Conservation (phyloP, 2,329 filamentous ascomycete genomes). For the Cadophora luteo-olivacea region DNA sequence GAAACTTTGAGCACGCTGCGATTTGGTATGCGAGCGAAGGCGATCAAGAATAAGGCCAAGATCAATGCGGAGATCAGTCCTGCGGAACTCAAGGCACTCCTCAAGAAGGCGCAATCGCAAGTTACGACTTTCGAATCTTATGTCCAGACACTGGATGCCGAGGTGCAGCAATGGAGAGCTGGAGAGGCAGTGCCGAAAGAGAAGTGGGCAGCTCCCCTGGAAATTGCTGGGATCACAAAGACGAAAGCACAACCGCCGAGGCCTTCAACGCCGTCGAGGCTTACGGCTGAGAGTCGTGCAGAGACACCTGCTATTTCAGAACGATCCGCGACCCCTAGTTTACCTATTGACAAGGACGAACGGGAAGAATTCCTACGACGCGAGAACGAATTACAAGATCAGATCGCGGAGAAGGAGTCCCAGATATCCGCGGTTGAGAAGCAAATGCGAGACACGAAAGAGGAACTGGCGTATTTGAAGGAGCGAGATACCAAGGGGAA, state of each 20-base stretch:
- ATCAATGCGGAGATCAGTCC: conserved; percentile 98
- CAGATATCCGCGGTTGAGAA: conserved; percentile 81
- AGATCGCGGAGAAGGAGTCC: conserved; percentile 90
- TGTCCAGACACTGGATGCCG: conserved; percentile 80
- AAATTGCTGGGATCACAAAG: conserved; percentile 59
- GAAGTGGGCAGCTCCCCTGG: conserved; percentile 76
- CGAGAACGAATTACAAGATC: conserved; percentile 97
- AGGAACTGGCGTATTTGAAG: conserved; percentile 84
- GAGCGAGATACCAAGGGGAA: conserved; percentile 83
- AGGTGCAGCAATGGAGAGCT: conserved; percentile 85
- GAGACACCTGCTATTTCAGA: conserved; percentile 75
- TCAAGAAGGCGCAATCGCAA: conserved; percentile 91
- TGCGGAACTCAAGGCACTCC: conserved; percentile 88
- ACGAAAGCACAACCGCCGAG: conserved; percentile 54
- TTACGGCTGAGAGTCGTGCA: conserved; percentile 62
- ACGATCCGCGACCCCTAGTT: conserved; percentile 83
- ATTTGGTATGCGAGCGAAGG: conserved; percentile 96
- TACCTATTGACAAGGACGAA: conserved; percentile 94
- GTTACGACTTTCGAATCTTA: conserved; percentile 89
- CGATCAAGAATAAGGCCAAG: conserved; percentile 99
- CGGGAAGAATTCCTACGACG: conserved; percentile 93
- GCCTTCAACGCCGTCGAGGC: conserved; percentile 66
- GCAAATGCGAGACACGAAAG: conserved; percentile 79
- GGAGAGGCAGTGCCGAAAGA: conserved; percentile 91
- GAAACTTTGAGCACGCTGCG: conserved; percentile 92